Percentiles rank a stretch among this genome's conserved stretches.
Evolutionary conservation across 768 basidiomycete species (phyloP).

Genomic region (Leccinum aurantiacum): DNA sequence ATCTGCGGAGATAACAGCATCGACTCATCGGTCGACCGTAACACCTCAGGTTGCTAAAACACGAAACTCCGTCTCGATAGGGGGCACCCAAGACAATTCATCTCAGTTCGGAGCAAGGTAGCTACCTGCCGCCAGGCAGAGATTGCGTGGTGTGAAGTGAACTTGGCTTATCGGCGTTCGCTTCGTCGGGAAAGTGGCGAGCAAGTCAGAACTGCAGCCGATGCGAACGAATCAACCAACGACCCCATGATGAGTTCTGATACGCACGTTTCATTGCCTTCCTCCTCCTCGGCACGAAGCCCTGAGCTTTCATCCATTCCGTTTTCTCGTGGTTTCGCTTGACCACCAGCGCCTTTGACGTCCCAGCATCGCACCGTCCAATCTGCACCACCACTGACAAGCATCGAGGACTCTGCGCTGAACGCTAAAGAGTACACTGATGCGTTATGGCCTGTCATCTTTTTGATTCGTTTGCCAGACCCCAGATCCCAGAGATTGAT

Average conservation of each 20-base stretch:
- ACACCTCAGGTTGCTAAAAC: neutral
- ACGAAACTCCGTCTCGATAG: neutral
- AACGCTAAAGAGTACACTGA: slow-evolving; percentile 91
- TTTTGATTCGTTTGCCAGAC: slow-evolving; percentile 92
- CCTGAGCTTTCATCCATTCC: slow-evolving; percentile 39
- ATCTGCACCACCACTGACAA: slow-evolving; percentile 90
- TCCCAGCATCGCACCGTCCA: slow-evolving; percentile 99
- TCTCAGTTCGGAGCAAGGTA: slow-evolving; percentile 59
- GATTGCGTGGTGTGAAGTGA: slow-evolving; percentile 92
- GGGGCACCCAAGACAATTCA: slow-evolving; percentile 19
- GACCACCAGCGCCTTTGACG: slow-evolving; percentile 76
- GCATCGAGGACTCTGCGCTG: slow-evolving; percentile 85
- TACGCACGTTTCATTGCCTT: slow-evolving; percentile 71
- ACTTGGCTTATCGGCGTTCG: slow-evolving; percentile 90
- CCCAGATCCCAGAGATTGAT: slow-evolving; percentile 97
- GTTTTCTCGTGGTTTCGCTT: slow-evolving; percentile 57
- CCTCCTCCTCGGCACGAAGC: slow-evolving; percentile 44
- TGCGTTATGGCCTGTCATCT: slow-evolving; percentile 91
- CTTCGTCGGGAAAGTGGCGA: slow-evolving; percentile 94
- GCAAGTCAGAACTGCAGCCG: slow-evolving; percentile 67
- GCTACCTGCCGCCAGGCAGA: slow-evolving; percentile 84
- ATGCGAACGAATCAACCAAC: slow-evolving; percentile 2
- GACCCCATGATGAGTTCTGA: neutral
- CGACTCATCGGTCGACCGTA: no score
- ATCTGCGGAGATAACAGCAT: neutral